Evolutionary conservation across 192 early-diverging fungal species (phyloP).

Genomic region (Mortierella antarctica): DNA sequence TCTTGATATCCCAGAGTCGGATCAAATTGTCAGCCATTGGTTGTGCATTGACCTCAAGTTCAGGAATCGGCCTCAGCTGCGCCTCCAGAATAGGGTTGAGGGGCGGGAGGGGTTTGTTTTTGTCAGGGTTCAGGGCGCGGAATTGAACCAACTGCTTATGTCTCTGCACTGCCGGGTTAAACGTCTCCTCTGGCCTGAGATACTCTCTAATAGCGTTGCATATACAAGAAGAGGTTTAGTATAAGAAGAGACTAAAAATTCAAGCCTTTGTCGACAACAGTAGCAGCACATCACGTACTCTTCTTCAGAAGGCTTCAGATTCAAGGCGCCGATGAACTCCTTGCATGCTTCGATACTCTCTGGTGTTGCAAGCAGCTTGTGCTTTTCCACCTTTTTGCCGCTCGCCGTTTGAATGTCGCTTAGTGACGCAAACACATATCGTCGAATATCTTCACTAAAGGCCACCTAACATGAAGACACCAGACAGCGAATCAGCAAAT

Average conservation of each 20-base stretch:
- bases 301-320: conserved; percentile 64
- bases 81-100: conserved; percentile 56
- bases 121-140: conserved; percentile 65
- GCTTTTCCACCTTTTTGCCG: conserved; percentile 60
- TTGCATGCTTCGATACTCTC: conserved; percentile 67
- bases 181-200: conserved; percentile 62
- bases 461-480: conserved; percentile 59
- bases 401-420: conserved; percentile 49
- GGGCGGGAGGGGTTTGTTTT: conserved; percentile 58
- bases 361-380: conserved; percentile 51
- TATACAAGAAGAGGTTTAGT: background rate
- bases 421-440: conserved; percentile 64
- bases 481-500: background rate
- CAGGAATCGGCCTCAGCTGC: conserved; percentile 57
- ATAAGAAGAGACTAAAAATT: background rate
- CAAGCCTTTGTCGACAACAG: background rate
- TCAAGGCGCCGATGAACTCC: conserved; percentile 68
- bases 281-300: conserved; percentile 54
- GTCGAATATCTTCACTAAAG: conserved; percentile 72
- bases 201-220: conserved; percentile 52
- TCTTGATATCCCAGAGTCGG: conserved; percentile 64
- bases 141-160: conserved; percentile 66
- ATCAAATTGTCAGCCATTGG: conserved; percentile 55
- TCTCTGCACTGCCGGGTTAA: conserved; percentile 70
- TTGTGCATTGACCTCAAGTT: conserved; percentile 57